Evolutionary conservation across 441 rosid species (phyloP).

Genomic region (Erodium texanum): DNA sequence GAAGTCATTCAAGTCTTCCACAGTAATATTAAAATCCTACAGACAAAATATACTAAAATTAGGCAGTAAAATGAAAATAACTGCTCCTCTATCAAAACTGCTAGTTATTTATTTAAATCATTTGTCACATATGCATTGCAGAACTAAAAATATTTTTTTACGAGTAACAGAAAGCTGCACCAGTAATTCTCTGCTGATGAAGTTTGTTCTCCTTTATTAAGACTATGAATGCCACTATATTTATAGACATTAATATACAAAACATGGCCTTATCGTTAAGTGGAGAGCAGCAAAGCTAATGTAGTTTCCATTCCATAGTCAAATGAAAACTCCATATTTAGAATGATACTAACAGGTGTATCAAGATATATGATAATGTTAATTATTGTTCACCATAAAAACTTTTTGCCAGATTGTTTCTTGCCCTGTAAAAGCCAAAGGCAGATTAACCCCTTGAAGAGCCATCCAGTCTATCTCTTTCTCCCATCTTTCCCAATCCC

Average conservation of each 20-base stretch:
- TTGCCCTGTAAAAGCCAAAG: constrained; percentile 92
- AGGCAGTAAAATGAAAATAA: not conserved
- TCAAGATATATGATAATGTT: constrained; percentile 17
- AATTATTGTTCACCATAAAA: constrained; percentile 50
- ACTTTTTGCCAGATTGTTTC: constrained; percentile 94
- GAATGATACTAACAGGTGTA: constrained; percentile 2
- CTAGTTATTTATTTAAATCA: not conserved
- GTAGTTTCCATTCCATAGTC: not conserved
- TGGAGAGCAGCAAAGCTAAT: not conserved
- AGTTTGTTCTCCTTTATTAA: not conserved
- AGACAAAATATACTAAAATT: constrained; percentile 16
- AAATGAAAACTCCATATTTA: not conserved
- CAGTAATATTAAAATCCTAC: constrained; percentile 70
- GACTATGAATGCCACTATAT: not conserved
- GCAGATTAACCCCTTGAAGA: constrained; percentile 91
- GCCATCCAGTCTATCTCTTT: constrained; percentile 99
- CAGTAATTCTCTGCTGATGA: not conserved
- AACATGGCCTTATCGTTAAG: not conserved
- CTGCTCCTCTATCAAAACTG: not conserved
- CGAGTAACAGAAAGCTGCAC: not conserved
- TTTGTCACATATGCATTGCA: too few relatives aligned
- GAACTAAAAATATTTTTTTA: not conserved
- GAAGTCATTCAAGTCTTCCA: constrained; percentile 64
- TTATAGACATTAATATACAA: not conserved
- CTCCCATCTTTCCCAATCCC: constrained; percentile 97